These are phyloP conservation scores for Phanerodontia chrysosporium DNA, from an alignment of 768 basidiomycete genomes.

Conservation along the genomic window DNA sequence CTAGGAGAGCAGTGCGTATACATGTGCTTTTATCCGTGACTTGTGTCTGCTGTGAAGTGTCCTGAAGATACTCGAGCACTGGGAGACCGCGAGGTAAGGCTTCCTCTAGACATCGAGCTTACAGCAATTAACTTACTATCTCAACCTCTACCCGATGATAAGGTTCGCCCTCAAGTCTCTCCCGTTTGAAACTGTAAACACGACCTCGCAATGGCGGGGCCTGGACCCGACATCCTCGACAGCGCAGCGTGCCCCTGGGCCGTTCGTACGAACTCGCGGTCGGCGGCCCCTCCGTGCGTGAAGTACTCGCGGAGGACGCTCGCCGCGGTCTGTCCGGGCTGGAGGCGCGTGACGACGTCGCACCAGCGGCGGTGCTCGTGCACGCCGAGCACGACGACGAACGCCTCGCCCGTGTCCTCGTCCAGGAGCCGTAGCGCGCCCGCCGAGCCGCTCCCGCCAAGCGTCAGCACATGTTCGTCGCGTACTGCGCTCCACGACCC, in stretches of 20 bases:
- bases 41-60: too few species aligned
- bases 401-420: slow-evolving; percentile 26
- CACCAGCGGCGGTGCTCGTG: slow-evolving; percentile 38
- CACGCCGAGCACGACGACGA: slow-evolving; percentile 34
- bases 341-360: slow-evolving; percentile 33
- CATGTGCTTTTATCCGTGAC: too few species aligned
- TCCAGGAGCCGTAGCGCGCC: slow-evolving; percentile 31
- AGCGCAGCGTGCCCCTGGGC: not conserved
- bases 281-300: not conserved
- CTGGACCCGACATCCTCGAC: not conserved
- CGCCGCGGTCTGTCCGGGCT: not conserved
- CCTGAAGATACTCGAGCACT: too few species aligned
- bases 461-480: slow-evolving; percentile 25
- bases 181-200: not conserved
- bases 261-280: not conserved
- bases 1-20: too few species aligned
- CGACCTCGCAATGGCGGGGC: not conserved
- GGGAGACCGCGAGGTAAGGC: too few species aligned
- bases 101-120: too few species aligned
- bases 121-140: too few species aligned
- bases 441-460: slow-evolving; percentile 37
- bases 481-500: slow-evolving; percentile 28
- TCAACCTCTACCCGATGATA: not conserved
- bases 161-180: not conserved
- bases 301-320: not conserved